Evolutionary conservation across 495 filamentous ascomycete genomes (phyloP).

Genomic region (Neurospora cerealis): DNA sequence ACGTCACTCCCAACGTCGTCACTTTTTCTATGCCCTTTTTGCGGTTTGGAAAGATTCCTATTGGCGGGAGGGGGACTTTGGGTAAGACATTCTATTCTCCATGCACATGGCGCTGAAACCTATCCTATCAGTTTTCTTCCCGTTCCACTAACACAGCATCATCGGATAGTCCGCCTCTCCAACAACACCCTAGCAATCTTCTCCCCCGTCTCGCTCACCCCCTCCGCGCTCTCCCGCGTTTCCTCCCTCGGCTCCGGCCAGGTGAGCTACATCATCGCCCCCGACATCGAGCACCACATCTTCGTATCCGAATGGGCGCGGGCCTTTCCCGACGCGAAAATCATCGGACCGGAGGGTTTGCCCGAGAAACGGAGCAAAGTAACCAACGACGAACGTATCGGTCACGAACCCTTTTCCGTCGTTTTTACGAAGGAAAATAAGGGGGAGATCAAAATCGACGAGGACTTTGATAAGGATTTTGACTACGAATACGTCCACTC

Average conservation of each 20-base stretch:
- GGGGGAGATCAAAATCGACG: constrained; percentile 35
- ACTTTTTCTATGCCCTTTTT: constrained; percentile 79
- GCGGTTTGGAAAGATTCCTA: constrained; percentile 67
- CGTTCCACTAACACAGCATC: too few relatives aligned
- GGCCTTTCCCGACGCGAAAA: constrained; percentile 64
- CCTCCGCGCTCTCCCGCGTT: not conserved
- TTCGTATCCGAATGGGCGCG: constrained; percentile 74
- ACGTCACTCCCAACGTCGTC: constrained; percentile 66
- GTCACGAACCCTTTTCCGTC: constrained; percentile 56
- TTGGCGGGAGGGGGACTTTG: constrained; percentile 81
- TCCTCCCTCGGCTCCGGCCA: constrained; percentile 47
- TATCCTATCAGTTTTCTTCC: too few relatives aligned
- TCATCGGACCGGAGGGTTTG: constrained; percentile 80
- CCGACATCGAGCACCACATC: constrained; percentile 89
- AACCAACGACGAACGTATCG: constrained; percentile 45
- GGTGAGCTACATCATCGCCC: constrained; percentile 75
- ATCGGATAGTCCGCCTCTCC: constrained; percentile 27
- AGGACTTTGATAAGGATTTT: constrained; percentile 81
- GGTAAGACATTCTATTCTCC: constrained; percentile 38
- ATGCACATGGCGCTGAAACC: too few relatives aligned
- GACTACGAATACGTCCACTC: constrained; percentile 72
- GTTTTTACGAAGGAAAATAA: constrained; percentile 50
- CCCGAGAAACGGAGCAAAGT: constrained; percentile 67
- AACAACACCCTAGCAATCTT: constrained; percentile 78
- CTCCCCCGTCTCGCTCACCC: constrained; percentile 52